Conservation (phyloP, 2,329 filamentous ascomycete genomes). For the Ilyonectria sp. region DNA sequence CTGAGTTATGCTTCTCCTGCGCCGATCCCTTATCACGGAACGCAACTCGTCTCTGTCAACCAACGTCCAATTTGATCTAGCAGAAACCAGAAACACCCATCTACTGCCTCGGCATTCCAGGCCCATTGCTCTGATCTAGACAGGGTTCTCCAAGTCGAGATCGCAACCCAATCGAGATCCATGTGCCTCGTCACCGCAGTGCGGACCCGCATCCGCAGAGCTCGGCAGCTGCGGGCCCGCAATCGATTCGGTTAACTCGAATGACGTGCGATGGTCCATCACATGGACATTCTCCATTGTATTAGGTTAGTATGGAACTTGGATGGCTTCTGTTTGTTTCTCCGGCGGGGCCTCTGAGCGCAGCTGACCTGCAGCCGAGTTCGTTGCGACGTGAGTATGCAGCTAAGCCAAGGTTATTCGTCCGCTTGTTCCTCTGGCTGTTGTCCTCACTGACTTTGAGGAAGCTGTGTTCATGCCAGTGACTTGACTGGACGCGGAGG, state of each 20-base stretch:
- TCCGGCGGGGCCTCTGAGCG: neutral
- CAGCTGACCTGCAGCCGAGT: neutral
- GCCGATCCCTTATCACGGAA: too few relatives aligned
- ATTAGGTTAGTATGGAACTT: neutral
- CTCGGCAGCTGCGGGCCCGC: conserved; percentile 23
- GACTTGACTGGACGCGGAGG: too few relatives aligned
- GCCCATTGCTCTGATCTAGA: too few relatives aligned
- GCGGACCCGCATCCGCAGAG: conserved; percentile 23
- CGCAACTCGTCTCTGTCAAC: too few relatives aligned
- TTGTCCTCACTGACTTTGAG: too few relatives aligned
- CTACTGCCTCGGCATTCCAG: too few relatives aligned
- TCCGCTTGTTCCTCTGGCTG: too few relatives aligned
- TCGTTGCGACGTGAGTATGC: neutral
- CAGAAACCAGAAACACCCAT: too few relatives aligned
- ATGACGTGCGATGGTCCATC: conserved; percentile 20
- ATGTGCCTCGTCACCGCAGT: neutral
- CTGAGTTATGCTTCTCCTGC: neutral
- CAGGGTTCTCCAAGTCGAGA: neutral
- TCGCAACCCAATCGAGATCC: conserved; percentile 3
- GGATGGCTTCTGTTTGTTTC: neutral
- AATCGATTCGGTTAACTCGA: conserved; percentile 4
- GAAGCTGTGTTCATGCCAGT: too few relatives aligned
- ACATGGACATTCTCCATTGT: conserved; percentile 5
- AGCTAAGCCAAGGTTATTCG: too few relatives aligned
- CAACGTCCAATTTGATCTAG: too few relatives aligned